phyloP scores from a whole-genome alignment of 2,329 filamentous ascomycete genomes.

The Trichoderma endophyticum region DNA sequence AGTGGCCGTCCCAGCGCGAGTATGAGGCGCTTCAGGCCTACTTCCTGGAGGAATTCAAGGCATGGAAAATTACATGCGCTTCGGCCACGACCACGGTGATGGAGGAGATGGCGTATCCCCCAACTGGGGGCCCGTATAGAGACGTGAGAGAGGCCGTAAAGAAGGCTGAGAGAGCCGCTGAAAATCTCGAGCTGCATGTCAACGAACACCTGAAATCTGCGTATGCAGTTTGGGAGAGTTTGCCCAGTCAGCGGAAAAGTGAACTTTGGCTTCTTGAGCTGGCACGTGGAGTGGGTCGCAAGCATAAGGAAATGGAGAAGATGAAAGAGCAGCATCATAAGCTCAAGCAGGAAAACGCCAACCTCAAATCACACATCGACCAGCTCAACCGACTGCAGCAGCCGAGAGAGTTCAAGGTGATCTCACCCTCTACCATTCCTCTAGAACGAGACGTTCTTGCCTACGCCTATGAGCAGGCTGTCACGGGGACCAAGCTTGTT shows the following conservation, averaged over 20 bases:
- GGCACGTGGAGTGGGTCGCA: conserved; percentile 56
- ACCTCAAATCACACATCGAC: conserved; percentile 57
- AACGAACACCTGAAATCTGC: conserved; percentile 73
- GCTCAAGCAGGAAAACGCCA: conserved; percentile 55
- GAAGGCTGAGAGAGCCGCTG: conserved; percentile 51
- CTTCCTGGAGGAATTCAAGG: conserved; percentile 64
- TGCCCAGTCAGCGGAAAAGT: conserved; percentile 54
- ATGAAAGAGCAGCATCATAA: conserved; percentile 49
- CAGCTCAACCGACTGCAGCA: conserved; percentile 58
- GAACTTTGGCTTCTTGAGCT: conserved; percentile 62
- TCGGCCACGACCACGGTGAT: conserved; percentile 47
- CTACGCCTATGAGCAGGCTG: conserved; percentile 45
- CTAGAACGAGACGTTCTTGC: conserved; percentile 49
- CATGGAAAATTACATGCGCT: conserved; percentile 57
- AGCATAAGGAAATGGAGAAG: conserved; percentile 53
- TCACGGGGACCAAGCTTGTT: conserved; percentile 39
- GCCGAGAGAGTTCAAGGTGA: conserved; percentile 56
- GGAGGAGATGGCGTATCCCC: conserved; percentile 52
- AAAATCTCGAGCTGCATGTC: conserved; percentile 64
- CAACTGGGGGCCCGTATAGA: conserved; percentile 37
- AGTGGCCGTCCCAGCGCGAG: conserved; percentile 70
- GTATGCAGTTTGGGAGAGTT: conserved; percentile 70
- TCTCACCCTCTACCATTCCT: conserved; percentile 50
- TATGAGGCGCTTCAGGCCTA: conserved; percentile 66
- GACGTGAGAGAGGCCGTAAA: conserved; percentile 47